Base-by-base conservation (phyloP, 2,329 filamentous ascomycete genomes). In the Fusarium keratoplasticum region DNA sequence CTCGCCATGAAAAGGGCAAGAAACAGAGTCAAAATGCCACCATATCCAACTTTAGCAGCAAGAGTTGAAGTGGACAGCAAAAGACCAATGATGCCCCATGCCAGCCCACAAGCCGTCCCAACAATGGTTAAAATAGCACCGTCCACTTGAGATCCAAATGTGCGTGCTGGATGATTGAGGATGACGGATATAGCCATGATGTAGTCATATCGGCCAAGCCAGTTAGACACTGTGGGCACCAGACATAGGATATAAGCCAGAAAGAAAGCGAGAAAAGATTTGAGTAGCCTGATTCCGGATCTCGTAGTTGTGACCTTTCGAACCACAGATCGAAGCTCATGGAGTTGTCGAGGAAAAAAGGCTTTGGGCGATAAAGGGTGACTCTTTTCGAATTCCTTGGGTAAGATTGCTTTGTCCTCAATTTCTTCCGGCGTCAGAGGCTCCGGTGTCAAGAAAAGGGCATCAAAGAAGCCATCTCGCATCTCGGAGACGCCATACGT, bases 181-280 rank as follows among this genome's bases (percentile, higher is more conserved):
- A 90, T 85, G n/a, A 87, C 82, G 3, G 89, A 90, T 57, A 91
- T 79, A 5, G 84, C 86, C 83, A 89, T 87, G 68, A 91, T 85
- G 73, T 90, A 90, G 71, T 83, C 84, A 73, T 89, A 88, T 18
- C 81, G 83, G 2, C 89, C 89, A 5, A 91, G 81, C 84, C 85
- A 88, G n/a, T 78, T 66, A n/a, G 83, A 82, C 6, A 86, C 82
- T 4, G 75, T 75, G 2, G 87, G 87, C 6, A 90, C 78, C 3
- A 91, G 84, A 71, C 89, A 91, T 20, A 90, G 76, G 2, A 88
- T 78, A 75, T 90, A 91, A 4, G 88, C 85, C 55, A 87, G 81
- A 71, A 89, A 89, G 78, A 89, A 89, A n/a, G 84, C 88, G n/a
- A 87, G 74, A 71, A 88, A 90, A 0, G 87, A 85, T 72, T 89